Base-by-base conservation (phyloP, 2,329 filamentous ascomycete species). In the Pestalotiopsis sp. region DNA sequence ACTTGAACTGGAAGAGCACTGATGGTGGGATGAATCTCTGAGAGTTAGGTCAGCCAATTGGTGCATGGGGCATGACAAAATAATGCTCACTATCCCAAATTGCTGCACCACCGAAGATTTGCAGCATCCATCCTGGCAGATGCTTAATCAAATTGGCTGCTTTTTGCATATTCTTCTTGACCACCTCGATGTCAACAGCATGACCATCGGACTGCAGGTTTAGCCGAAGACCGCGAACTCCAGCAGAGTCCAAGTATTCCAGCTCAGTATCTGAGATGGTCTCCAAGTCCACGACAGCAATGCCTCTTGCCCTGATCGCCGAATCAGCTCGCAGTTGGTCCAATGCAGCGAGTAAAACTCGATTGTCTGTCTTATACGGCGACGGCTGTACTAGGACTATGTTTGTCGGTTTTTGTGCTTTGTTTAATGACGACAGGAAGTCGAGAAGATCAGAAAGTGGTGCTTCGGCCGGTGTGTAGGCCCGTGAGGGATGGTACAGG, bases 391-490 rank as follows among this genome's bases (percentile, higher is more conserved):
- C 45, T 7, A 52, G 20, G 17, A 52, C 45, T 17, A 52, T 52
- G 9, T 23, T 39, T 63, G 36, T 5, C 17, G 4, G 4, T 3
- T 23, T 23, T 39, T 14, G 45, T 9, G 45, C 13, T 3, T 17
- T 52, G 17, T 17, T 52, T n/a, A 52, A 20, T n/a, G 45, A 52
- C 49, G 5, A 27, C 14, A 7, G 68, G 62, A 14, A 66, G 49
- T 12, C 11, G n/a, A 70, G 49, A 0, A 70, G 63, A 4, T 67
- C 45, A 0, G 17, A 20, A 1, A 61, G 58, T 9, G 68, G 62
- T 0, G 69, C 68, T 3, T 69, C 56, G 5, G 65, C 68, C 5
- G 69, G 69, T 2, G 69, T 70, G 25, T 71, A 71, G 3, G 69
- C 64, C 17, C 62, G 60, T 0, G 25, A 60, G 7, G 68, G 17